Conservation (phyloP, 768 basidiomycete genomes). For the Boletus barrowsii region DNA sequence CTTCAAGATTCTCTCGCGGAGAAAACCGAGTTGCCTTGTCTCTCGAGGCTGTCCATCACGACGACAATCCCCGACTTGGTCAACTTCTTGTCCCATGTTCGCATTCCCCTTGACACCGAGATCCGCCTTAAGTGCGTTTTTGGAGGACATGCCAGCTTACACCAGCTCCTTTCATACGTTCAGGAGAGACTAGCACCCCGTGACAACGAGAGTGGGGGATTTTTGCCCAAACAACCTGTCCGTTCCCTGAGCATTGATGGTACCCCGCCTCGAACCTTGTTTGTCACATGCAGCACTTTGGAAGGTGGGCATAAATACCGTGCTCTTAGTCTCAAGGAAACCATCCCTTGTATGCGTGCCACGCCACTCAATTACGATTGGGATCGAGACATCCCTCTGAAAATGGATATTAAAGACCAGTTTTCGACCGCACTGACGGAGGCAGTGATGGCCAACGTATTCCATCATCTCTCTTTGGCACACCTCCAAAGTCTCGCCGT, state of each 20-base stretch:
- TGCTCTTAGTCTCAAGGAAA: neutral
- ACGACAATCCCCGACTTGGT: neutral
- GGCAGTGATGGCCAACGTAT: neutral
- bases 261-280: neutral
- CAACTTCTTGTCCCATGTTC: neutral
- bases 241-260: neutral
- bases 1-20: neutral
- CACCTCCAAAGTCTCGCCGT: neutral
- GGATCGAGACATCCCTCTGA: neutral
- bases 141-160: neutral
- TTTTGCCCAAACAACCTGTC: neutral
- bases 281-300: neutral
- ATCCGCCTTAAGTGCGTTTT: neutral
- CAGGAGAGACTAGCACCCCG: neutral
- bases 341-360: neutral
- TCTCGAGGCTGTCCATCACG: neutral
- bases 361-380: neutral
- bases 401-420: neutral
- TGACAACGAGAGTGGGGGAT: neutral
- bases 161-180: conserved; percentile 1
- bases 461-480: neutral
- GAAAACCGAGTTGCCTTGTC: neutral
- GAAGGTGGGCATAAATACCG: neutral
- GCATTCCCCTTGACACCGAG: neutral
- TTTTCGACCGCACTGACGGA: neutral